Evolutionary conservation across 495 filamentous ascomycete genomes (phyloP).

Genomic region (Neurospora sp.): DNA sequence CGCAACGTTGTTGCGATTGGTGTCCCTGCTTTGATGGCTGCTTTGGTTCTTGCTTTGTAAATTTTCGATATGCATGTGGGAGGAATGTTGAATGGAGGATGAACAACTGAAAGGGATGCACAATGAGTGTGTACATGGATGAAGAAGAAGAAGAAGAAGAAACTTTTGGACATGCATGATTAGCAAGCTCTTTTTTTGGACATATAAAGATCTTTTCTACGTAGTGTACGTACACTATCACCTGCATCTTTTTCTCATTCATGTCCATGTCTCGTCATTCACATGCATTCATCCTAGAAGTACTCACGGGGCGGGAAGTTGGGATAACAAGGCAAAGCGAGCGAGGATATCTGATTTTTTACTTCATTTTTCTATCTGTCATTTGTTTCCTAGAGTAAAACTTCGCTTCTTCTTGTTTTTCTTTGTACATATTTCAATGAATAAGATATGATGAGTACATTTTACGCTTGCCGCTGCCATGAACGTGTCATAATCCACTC

Average conservation of each 20-base stretch:
- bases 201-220: background rate
- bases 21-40: constrained; percentile 13
- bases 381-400: background rate
- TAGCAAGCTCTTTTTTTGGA: background rate
- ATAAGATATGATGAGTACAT: background rate
- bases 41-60: constrained; percentile 16
- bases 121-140: background rate
- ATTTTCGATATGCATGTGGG: background rate
- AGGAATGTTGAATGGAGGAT: background rate
- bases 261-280: background rate
- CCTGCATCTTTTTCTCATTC: background rate
- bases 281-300: background rate
- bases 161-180: background rate
- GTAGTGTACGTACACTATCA: background rate
- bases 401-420: background rate
- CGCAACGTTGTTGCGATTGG: constrained; percentile 17
- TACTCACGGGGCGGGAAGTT: no score
- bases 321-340: background rate
- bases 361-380: background rate
- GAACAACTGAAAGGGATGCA: background rate
- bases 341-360: background rate
- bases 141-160: background rate
- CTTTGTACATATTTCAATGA: background rate
- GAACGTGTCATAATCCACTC: background rate
- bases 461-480: background rate